phyloP scores from a whole-genome alignment of 1,139 yeast species.

The Geotrichum cucujoidarum region DNA sequence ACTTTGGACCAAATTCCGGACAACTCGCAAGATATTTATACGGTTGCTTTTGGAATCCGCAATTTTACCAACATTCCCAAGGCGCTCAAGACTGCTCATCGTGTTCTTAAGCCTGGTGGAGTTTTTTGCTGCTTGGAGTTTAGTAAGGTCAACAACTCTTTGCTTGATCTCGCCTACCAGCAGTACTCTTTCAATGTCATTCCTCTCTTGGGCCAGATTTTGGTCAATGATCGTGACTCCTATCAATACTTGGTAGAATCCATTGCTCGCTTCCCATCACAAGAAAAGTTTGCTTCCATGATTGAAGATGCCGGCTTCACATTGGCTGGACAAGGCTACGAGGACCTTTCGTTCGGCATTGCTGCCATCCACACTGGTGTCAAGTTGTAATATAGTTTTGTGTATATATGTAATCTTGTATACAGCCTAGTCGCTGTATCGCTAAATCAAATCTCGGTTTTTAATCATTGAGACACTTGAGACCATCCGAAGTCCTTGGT shows the following conservation, averaged over 20 bases:
- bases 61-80: conserved; percentile 93
- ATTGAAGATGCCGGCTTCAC: conserved; percentile 93
- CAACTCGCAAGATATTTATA: conserved; percentile 88
- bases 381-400: conserved; percentile 46
- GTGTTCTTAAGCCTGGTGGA: conserved; percentile 98
- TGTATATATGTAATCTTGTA: not conserved
- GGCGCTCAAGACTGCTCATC: conserved; percentile 87
- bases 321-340: conserved; percentile 85
- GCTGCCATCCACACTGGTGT: conserved; percentile 97
- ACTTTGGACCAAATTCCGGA: conserved; percentile 75
- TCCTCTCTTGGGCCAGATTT: conserved; percentile 92
- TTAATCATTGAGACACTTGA: no score
- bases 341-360: conserved; percentile 91
- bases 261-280: conserved; percentile 84
- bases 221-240: conserved; percentile 92
- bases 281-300: conserved; percentile 86
- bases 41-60: conserved; percentile 96
- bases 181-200: conserved; percentile 82
- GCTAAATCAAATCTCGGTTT: no score
- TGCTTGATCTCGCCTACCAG: conserved; percentile 71
- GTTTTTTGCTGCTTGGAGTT: conserved; percentile 95
- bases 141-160: conserved; percentile 79
- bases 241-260: conserved; percentile 95
- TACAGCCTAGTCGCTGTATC: no score
- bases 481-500: no score